These are phyloP conservation scores for Pichia sorboxylosa DNA, from an alignment of 1,139 yeast genomes.

Conservation along the genomic window DNA sequence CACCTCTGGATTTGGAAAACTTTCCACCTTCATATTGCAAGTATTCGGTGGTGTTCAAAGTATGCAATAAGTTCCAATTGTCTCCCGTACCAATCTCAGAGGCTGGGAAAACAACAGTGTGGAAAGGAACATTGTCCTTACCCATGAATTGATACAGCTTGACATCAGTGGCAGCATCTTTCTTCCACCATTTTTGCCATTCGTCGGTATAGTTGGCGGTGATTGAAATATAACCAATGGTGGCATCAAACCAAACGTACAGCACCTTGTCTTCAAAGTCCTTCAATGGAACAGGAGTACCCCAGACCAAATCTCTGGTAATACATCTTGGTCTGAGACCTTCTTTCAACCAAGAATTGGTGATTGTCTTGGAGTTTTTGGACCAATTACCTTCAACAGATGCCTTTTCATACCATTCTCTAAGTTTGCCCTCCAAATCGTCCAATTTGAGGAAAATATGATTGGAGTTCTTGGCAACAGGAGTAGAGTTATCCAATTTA, in stretches of 20 bases:
- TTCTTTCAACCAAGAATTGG: slow-evolving; percentile 86
- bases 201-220: slow-evolving; percentile 85
- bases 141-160: slow-evolving; percentile 96
- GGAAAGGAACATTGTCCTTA: slow-evolving; percentile 97
- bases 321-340: slow-evolving; percentile 93
- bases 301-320: slow-evolving; percentile 96
- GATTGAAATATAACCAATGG: slow-evolving; percentile 91
- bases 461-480: slow-evolving; percentile 69
- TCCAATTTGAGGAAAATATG: slow-evolving; percentile 78
- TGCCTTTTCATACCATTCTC: slow-evolving; percentile 60
- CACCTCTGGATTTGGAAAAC: slow-evolving; percentile 90
- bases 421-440: slow-evolving; percentile 66
- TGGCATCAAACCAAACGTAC: slow-evolving; percentile 98
- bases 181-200: slow-evolving; percentile 89
- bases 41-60: slow-evolving; percentile 88
- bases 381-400: slow-evolving; percentile 80
- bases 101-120: slow-evolving; percentile 94
- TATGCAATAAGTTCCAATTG: slow-evolving; percentile 83
- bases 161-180: slow-evolving; percentile 35
- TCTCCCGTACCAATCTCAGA: slow-evolving; percentile 81
- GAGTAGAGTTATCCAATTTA: slow-evolving; percentile 77
- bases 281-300: slow-evolving; percentile 90
- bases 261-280: slow-evolving; percentile 77
- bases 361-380: slow-evolving; percentile 75
- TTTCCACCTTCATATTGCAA: slow-evolving; percentile 96